These are phyloP conservation scores for Fusarium anthophilum DNA, from an alignment of 2,329 filamentous ascomycete species.

Conservation along the genomic window DNA sequence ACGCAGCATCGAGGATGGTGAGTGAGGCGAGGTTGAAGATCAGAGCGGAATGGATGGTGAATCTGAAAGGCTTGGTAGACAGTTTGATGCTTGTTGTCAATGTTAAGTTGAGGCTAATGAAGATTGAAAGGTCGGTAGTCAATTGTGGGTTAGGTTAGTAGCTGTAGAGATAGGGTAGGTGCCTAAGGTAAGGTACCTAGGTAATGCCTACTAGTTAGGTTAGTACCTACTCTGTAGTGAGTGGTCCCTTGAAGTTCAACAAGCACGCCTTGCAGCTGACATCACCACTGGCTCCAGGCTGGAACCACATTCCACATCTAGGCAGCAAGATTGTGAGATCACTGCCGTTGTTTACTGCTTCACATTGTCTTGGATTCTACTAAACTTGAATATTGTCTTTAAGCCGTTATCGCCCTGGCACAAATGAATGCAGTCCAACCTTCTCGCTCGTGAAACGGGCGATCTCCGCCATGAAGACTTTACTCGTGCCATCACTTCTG, in stretches of 20 bases:
- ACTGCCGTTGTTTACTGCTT: neutral
- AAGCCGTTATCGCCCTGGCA: neutral
- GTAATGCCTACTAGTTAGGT: too few relatives aligned
- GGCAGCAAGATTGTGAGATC: neutral
- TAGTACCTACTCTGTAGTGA: slow-evolving; percentile 2
- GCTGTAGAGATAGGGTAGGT: slow-evolving; percentile 10
- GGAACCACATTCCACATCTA: neutral
- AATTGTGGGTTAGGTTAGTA: slow-evolving; percentile 29
- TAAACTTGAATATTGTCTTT: neutral
- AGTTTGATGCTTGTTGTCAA: neutral
- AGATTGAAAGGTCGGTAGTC: slow-evolving; percentile 27
- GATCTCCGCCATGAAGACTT: slow-evolving; percentile 70
- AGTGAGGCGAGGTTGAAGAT: neutral
- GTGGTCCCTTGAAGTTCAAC: slow-evolving; percentile 11
- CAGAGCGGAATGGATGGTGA: neutral
- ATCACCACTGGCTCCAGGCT: slow-evolving; percentile 26
- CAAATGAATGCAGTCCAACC: slow-evolving; percentile 74
- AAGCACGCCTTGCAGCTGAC: slow-evolving; percentile 28
- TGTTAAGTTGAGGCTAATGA: slow-evolving; percentile 12
- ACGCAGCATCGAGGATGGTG: neutral
- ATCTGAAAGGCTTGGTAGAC: neutral
- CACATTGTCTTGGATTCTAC: neutral
- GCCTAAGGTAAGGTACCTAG: neutral
- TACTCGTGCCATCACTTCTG: slow-evolving; percentile 70
- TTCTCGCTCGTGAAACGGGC: slow-evolving; percentile 81